Base-by-base conservation (phyloP, 2,329 filamentous ascomycete genomes). In the Rhynchosporium secalis region DNA sequence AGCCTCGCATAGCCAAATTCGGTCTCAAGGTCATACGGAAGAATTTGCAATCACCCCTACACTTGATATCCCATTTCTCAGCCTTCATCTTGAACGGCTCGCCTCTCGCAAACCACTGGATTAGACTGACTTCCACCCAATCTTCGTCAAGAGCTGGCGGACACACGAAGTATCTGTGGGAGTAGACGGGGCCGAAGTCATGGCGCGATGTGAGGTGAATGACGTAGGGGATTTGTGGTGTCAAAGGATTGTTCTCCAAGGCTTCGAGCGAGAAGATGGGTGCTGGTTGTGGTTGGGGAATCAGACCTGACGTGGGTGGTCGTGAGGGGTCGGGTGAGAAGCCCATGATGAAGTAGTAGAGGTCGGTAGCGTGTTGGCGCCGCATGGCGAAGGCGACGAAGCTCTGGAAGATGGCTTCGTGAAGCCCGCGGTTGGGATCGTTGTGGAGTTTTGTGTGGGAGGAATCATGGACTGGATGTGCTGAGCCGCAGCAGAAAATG, bases 61-160 rank as follows among this genome's bases (percentile, higher is more conserved):
- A 72, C 52, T 72, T 72, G 31, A 72, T 26, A 62, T 72, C 69
- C 70, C 70, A 72, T 51, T 69, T 68, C 62, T 70, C 68, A 12
- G 67, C 66, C 47, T 65, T 66, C 56, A 70, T 60, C 45, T 65
- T 66, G 60, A 72, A 72, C 8, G 61, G 60, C 20, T 64, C 56
- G 9, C 71, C 71, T 38, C 61, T 45, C 6, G 66, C 69, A 58
- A 68, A 72, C 70, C 70, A 72, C 15, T 72, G 68, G 2, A 62
- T 40, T 10, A 65, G 41, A 15, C 63, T 62, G 13, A 69, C 62
- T 57, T 72, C 71, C 5, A 52, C 51, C 71, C 71, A 72, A 45
- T 72, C 67, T 20, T 66, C 41, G 43, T 71, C 33, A 6, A 70
- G 47, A 38, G 63, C 48, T 2, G 51, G 31, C 3, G 71, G 71